phyloP scores from a whole-genome alignment of 352 stramenopile species.

The Phytopythium mirpurense region DNA sequence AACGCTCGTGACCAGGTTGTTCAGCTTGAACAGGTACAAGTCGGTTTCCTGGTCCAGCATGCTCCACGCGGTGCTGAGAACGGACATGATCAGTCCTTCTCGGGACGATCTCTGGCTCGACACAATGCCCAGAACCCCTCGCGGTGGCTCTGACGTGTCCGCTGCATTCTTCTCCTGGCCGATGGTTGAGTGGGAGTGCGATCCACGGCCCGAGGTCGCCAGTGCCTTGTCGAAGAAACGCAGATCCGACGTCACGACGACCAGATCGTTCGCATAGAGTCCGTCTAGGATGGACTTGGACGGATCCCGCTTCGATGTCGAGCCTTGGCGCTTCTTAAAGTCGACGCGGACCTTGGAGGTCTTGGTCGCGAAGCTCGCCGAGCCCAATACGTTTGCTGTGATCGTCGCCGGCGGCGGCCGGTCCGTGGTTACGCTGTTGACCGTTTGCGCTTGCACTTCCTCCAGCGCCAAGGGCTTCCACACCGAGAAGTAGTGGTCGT shows the following conservation, averaged over 20 bases:
- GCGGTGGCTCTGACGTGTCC: constrained; percentile 7
- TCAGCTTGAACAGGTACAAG: constrained; percentile 78
- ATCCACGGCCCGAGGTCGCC: constrained; percentile 8
- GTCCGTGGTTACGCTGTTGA: constrained; percentile 76
- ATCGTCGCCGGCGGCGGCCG: constrained; percentile 43
- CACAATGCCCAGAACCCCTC: constrained; percentile 74
- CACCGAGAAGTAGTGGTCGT: constrained; percentile 86
- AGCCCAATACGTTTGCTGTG: constrained; percentile 32
- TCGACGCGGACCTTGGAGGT: constrained; percentile 74
- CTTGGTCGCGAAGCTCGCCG: constrained; percentile 47
- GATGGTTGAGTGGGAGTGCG: neutral
- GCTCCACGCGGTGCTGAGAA: constrained; percentile 46
- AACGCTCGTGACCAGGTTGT: constrained; percentile 86
- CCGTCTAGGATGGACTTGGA: constrained; percentile 33
- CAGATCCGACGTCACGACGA: constrained; percentile 56
- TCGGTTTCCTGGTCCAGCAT: constrained; percentile 42
- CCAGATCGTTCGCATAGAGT: constrained; percentile 74
- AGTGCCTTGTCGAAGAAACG: constrained; percentile 46
- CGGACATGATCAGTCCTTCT: constrained; percentile 68
- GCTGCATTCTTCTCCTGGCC: neutral
- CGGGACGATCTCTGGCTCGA: constrained; percentile 56
- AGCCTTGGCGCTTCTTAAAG: constrained; percentile 31
- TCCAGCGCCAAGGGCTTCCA: constrained; percentile 83
- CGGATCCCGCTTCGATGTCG: constrained; percentile 18
- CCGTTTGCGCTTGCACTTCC: constrained; percentile 85